These are phyloP conservation scores for Hymenoscyphus salicellus DNA, from an alignment of 2,329 filamentous ascomycete genomes.

Conservation along the genomic window DNA sequence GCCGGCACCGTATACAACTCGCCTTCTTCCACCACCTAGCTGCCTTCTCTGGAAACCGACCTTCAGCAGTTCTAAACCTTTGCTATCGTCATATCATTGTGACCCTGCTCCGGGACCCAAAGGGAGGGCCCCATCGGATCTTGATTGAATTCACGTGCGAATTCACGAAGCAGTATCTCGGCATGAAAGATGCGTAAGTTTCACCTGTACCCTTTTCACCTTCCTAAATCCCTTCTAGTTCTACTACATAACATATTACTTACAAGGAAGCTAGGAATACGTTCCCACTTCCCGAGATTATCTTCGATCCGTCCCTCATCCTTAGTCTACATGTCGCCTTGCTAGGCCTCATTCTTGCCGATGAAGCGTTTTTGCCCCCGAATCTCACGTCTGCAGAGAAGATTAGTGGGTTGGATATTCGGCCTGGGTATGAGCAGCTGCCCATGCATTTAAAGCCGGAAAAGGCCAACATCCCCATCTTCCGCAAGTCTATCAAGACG, in stretches of 20 bases:
- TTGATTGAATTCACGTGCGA: slow-evolving; percentile 10
- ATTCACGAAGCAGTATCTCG: slow-evolving; percentile 32
- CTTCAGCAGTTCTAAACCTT: slow-evolving; percentile 20
- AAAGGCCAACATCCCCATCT: slow-evolving; percentile 28
- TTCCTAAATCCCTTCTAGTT: slow-evolving; percentile 6
- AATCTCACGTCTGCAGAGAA: slow-evolving; percentile 27
- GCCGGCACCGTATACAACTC: slow-evolving; percentile 26
- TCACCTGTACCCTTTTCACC: slow-evolving; percentile 6
- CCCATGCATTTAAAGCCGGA: slow-evolving; percentile 21
- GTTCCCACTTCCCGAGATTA: slow-evolving; percentile 37
- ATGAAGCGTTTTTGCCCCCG: slow-evolving; percentile 28
- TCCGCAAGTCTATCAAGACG: slow-evolving; percentile 28
- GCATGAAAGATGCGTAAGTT: slow-evolving; percentile 24
- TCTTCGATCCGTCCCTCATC: slow-evolving; percentile 38
- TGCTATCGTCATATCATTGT: slow-evolving; percentile 20
- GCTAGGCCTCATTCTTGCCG: slow-evolving; percentile 33
- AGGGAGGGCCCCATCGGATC: slow-evolving; percentile 3
- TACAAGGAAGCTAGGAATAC: slow-evolving; percentile 31
- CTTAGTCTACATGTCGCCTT: slow-evolving; percentile 39
- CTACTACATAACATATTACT: slow-evolving; percentile 10
- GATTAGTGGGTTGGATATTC: slow-evolving; percentile 31
- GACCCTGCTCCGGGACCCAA: slow-evolving; percentile 11
- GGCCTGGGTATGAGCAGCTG: slow-evolving; percentile 29
- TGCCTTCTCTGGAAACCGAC: slow-evolving; percentile 19
- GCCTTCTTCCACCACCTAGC: slow-evolving; percentile 19